Conservation (phyloP, 2,329 filamentous ascomycete genomes). For the Xylaria sp. region DNA sequence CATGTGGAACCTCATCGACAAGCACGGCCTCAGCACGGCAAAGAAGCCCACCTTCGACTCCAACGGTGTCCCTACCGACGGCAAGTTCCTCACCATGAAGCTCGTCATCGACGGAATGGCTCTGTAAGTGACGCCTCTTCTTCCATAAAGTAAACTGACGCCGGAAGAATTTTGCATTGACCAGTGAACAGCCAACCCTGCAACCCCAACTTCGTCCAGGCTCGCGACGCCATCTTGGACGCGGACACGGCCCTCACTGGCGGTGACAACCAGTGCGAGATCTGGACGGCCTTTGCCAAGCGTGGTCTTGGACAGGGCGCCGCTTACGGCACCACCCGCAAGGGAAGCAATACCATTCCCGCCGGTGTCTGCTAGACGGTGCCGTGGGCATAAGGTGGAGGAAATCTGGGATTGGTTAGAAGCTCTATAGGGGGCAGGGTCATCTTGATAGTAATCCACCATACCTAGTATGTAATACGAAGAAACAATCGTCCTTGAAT, state of each 20-base stretch:
- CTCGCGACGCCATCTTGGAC: conserved; percentile 62
- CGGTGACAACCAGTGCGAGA: conserved; percentile 58
- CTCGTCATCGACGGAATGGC: conserved; percentile 61
- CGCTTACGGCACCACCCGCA: conserved; percentile 40
- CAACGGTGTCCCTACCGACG: conserved; percentile 59
- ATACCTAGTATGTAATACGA: conserved; percentile 14
- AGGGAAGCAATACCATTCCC: conserved; percentile 48
- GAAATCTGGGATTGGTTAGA: conserved; percentile 1
- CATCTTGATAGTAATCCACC: conserved; percentile 6
- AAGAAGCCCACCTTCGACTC: conserved; percentile 52
- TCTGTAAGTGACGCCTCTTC: conserved; percentile 47
- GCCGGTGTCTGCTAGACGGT: conserved; percentile 46
- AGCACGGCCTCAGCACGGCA: conserved; percentile 59
- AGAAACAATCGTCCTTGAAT: not conserved
- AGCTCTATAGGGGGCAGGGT: not conserved
- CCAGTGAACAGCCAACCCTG: conserved; percentile 56
- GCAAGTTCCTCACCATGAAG: conserved; percentile 61
- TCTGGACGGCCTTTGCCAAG: conserved; percentile 64
- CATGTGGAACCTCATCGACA: conserved; percentile 64
- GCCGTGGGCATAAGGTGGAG: conserved; percentile 1
- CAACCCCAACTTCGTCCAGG: conserved; percentile 61
- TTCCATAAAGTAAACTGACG: not conserved
- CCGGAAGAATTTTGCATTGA: conserved; percentile 12
- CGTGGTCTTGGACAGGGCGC: conserved; percentile 58
- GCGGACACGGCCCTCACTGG: conserved; percentile 60